Conservation (phyloP, 1,284 basidiomycete species). For the Agroathelia rolfsii region DNA sequence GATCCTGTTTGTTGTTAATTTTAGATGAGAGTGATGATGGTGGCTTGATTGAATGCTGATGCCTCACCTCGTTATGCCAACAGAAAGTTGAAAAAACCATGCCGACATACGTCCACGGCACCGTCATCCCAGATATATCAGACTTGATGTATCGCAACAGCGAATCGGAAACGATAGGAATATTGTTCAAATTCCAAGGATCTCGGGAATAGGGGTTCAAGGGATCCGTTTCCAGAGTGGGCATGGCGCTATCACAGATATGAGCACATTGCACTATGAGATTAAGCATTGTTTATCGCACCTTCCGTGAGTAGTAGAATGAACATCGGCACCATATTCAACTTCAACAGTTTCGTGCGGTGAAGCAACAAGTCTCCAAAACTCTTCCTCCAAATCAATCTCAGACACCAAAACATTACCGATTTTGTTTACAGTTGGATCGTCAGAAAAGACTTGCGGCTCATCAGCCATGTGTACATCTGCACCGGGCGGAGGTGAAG, state of each 20-base stretch:
- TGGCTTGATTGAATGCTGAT: conserved; percentile 10
- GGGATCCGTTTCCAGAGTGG: conserved; percentile 89
- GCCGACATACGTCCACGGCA: conserved; percentile 99
- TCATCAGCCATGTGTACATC: conserved; percentile 14
- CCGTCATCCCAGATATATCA: conserved; percentile 99
- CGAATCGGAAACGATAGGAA: conserved; percentile 84
- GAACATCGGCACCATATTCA: conserved; percentile 98
- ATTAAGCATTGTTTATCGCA: conserved; percentile 24
- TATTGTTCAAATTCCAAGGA: conserved; percentile 97
- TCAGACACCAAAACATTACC: conserved; percentile 71
- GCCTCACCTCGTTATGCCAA: conserved; percentile 95
- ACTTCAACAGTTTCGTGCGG: conserved; percentile 90
- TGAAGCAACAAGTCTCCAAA: conserved; percentile 93
- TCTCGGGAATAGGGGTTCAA: conserved; percentile 81
- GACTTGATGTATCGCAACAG: conserved; percentile 92
- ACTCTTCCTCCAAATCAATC: conserved; percentile 89
- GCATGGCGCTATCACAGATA: conserved; percentile 67
- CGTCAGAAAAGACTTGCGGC: too few species aligned
- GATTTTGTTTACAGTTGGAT: conserved; percentile 46
- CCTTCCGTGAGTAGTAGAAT: conserved; percentile 96
- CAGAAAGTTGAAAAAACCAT: conserved; percentile 99
- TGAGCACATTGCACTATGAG: conserved; percentile 3
- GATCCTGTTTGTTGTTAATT: conserved; percentile 50
- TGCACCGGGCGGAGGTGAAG: conserved; percentile 15
- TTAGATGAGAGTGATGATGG: conserved; percentile 13